phyloP scores from a whole-genome alignment of 208 protist species.

The Entamoeba invadens region DNA sequence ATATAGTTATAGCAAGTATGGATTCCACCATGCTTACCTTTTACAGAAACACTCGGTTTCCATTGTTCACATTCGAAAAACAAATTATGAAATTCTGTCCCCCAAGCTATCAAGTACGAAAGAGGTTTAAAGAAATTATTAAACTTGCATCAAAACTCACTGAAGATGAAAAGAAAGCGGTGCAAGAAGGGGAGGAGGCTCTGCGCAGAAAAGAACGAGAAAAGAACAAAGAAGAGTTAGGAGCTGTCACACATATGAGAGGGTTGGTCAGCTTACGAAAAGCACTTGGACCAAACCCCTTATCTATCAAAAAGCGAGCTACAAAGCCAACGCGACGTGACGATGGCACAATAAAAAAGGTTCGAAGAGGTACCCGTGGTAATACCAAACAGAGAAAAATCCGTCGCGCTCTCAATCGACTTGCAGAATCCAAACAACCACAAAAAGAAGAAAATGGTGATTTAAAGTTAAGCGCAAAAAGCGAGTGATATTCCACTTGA shows the following conservation, averaged over 20 bases:
- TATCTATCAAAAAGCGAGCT: background rate
- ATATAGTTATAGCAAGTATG: background rate
- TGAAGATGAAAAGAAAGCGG: background rate
- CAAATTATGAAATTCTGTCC: background rate
- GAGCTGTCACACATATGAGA: background rate
- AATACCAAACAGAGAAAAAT: background rate
- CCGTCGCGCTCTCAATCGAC: too few relatives aligned
- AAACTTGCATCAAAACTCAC: background rate
- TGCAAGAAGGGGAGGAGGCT: background rate
- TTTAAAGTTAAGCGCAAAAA: too few relatives aligned
- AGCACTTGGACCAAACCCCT: background rate
- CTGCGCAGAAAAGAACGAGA: background rate
- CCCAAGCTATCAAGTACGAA: background rate
- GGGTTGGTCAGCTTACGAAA: background rate
- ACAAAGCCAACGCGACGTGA: background rate
- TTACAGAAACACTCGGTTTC: background rate
- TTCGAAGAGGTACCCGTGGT: background rate
- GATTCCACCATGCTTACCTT: background rate
- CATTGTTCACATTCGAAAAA: background rate
- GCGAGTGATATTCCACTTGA: too few relatives aligned
- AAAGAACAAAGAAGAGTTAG: background rate
- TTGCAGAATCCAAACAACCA: too few relatives aligned
- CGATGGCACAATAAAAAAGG: background rate
- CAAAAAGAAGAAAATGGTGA: too few relatives aligned
- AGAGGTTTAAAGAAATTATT: background rate